phyloP scores from a whole-genome alignment of 163 green algal species.

The Chlorella variabilis region DNA sequence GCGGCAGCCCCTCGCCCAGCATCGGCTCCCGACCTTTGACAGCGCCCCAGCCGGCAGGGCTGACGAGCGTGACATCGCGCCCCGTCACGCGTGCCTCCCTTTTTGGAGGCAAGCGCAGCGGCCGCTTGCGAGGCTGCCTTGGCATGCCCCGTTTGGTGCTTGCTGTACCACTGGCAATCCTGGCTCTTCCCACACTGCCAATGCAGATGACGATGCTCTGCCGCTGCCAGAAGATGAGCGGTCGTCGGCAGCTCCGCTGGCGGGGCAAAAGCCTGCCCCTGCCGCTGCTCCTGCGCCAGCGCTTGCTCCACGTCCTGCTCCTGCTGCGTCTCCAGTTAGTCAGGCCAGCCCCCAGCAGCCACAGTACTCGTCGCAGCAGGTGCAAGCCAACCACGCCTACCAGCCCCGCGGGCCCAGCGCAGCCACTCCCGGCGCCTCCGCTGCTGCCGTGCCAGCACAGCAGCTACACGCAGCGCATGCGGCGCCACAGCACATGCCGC shows the following conservation, averaged over 20 bases:
- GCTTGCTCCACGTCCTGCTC: not conserved
- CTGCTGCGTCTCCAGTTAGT: not conserved
- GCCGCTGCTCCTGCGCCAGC: not conserved
- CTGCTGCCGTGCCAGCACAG: not conserved
- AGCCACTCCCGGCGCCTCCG: not conserved
- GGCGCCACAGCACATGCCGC: not conserved
- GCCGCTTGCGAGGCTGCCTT: no score
- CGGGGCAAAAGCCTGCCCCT: not conserved
- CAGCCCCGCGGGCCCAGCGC: conserved; percentile 1
- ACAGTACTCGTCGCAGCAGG: not conserved
- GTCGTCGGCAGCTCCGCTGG: not conserved
- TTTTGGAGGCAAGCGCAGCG: conserved; percentile 9
- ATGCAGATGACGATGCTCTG: conserved; percentile 28
- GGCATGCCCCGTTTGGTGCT: not conserved
- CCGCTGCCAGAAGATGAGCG: conserved; percentile 17
- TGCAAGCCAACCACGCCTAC: conserved; percentile 11
- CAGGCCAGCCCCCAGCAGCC: not conserved
- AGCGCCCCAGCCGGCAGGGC: not conserved
- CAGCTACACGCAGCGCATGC: not conserved
- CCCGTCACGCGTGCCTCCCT: not conserved
- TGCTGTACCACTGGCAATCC: no score
- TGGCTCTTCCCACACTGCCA: no score
- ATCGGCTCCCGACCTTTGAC: conserved; percentile 17
- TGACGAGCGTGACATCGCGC: not conserved
- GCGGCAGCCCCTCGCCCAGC: not conserved